phyloP scores from a whole-genome alignment of 75 land plant species.

The Pinus taeda region DNA sequence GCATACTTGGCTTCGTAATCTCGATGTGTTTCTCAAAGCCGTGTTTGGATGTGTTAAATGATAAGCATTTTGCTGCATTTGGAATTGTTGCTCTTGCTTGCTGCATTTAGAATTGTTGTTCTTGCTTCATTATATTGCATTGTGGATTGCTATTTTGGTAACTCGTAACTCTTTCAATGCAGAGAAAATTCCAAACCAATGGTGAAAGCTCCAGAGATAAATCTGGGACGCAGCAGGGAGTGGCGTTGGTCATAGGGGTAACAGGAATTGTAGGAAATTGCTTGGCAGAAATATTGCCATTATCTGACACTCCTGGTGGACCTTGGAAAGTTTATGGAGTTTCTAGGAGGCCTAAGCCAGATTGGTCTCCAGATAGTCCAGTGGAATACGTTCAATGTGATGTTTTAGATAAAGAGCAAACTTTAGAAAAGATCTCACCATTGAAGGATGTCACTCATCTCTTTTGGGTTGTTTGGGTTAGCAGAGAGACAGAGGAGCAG shows the following conservation, averaged over 20 bases:
- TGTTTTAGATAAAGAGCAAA: slow-evolving; percentile 36
- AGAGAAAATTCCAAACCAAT: background rate
- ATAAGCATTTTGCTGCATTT: background rate
- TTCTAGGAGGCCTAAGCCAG: slow-evolving; percentile 41
- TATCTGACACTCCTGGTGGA: slow-evolving; percentile 65
- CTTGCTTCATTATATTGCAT: too few relatives aligned
- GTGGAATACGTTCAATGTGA: slow-evolving; percentile 60
- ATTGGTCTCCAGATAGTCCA: slow-evolving; percentile 11
- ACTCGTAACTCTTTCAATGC: background rate
- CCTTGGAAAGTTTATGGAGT: slow-evolving; percentile 84
- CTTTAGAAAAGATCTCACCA: slow-evolving; percentile 41
- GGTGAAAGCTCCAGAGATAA: background rate
- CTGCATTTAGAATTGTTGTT: too few relatives aligned
- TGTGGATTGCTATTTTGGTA: background rate
- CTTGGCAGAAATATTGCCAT: slow-evolving; percentile 63
- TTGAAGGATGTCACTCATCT: slow-evolving; percentile 81
- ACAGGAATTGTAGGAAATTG: slow-evolving; percentile 80
- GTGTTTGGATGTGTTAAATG: background rate
- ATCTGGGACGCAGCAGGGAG: slow-evolving; percentile 5
- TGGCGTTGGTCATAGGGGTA: slow-evolving; percentile 54
- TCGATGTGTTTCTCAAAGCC: too few relatives aligned
- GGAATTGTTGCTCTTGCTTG: background rate
- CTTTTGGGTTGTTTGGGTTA: slow-evolving; percentile 65
- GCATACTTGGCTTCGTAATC: background rate
- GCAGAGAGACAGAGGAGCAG: slow-evolving; percentile 35